Base-by-base conservation (phyloP, 1,284 basidiomycete species). In the Volvariella volvacea region DNA sequence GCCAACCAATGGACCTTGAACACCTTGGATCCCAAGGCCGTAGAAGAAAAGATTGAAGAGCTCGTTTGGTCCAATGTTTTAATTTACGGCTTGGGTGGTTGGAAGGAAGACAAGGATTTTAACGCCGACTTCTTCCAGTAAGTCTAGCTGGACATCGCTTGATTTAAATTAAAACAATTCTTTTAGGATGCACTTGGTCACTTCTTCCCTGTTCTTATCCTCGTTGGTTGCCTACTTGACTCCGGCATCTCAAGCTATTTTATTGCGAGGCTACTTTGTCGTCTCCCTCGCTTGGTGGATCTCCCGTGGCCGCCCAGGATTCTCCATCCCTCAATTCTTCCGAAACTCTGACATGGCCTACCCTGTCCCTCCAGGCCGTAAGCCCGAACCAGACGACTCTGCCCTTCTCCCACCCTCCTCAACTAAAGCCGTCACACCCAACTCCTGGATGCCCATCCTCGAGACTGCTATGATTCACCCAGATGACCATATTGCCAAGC, bases 401-500 rank as follows among this genome's bases (percentile, higher is more conserved):
- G 60, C 64, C 3, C 61, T 71, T 21, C 63, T 65, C 9, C 50
- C 58, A 0, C 50, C 55, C 1, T 53, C 60, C 4, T 58, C 63
- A 14, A 50, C 50, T 14, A 44, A 56, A 22, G 55, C 63, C 0
- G 54, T 50, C n/a, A 63, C 60, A 1, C 71, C 72, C 14, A 74
- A 79, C 49, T 58, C 70, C 2, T 83, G 80, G 80, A 61, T 74
- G 16, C 66, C 74, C n/a, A 60, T 84, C 43, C 49, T 80, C 33
- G 69, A 76, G 49, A 63, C 65, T 30, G 62, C 70, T 32, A 52
- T 79, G 41, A 55, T 68, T 16, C 73, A 79, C 50, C 74, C 75
- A 3, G 77, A 83, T 52, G 78, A 83, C 47, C 83, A 86, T 55
- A 55, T 83, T 2, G 68, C 72, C 48, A 84, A 84, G 60, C 53